A percentile compares a stretch with the other conserved stretches of the same genome.
phyloP scores from a whole-genome alignment of 2,329 filamentous ascomycete species.

The Cladosporium sp. region DNA sequence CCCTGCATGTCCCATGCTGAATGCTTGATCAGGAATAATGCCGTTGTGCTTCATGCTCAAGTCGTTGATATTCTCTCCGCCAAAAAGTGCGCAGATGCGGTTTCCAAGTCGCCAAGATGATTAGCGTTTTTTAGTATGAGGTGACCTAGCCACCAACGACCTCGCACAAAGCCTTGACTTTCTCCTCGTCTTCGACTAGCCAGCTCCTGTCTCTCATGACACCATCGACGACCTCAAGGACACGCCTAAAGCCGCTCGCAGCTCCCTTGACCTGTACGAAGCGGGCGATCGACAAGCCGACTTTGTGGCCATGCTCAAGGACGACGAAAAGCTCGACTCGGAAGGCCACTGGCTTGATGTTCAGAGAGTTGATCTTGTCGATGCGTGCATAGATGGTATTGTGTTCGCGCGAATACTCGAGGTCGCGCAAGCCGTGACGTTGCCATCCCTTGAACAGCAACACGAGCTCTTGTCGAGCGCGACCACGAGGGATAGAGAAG shows the following conservation, averaged over 20 bases:
- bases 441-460: slow-evolving; percentile 73
- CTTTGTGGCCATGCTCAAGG: slow-evolving; percentile 75
- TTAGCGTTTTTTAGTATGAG: not conserved
- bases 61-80: not conserved
- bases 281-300: slow-evolving; percentile 72
- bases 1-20: not conserved
- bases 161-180: slow-evolving; percentile 41
- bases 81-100: not conserved
- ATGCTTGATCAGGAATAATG: not conserved
- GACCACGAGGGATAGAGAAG: slow-evolving; percentile 66
- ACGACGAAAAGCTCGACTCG: slow-evolving; percentile 84
- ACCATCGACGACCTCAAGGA: slow-evolving; percentile 70
- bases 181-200: slow-evolving; percentile 57
- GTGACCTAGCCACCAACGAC: slow-evolving; percentile 29
- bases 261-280: slow-evolving; percentile 91
- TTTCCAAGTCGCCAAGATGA: not conserved
- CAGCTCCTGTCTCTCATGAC: slow-evolving; percentile 63
- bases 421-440: slow-evolving; percentile 69
- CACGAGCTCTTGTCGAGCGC: slow-evolving; percentile 72
- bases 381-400: slow-evolving; percentile 78
- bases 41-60: not conserved
- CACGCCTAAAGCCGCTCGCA: slow-evolving; percentile 79
- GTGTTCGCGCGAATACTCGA: slow-evolving; percentile 72
- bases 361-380: slow-evolving; percentile 69
- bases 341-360: slow-evolving; percentile 83